Conservation (phyloP, 306 rosid species). For the Cucumis hystrix region DNA sequence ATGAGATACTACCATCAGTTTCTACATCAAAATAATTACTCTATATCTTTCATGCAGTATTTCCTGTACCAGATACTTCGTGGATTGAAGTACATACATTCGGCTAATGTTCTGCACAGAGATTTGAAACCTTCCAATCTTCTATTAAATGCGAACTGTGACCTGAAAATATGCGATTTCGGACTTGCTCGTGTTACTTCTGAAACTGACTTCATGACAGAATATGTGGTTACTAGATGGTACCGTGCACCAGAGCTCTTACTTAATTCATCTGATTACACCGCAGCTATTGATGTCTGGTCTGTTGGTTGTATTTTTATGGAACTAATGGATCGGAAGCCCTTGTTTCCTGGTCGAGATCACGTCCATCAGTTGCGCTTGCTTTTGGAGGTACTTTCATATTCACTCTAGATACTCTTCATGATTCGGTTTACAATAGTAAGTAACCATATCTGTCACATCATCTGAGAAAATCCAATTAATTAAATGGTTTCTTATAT, state of each 20-base stretch:
- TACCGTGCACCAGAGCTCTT: constrained; percentile 95
- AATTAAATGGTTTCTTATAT: not conserved
- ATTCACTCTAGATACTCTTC: not conserved
- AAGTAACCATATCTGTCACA: not conserved
- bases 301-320: constrained; percentile 94
- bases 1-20: not conserved
- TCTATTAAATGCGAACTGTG: constrained; percentile 87
- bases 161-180: constrained; percentile 90
- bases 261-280: constrained; percentile 87
- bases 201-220: constrained; percentile 95
- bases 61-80: constrained; percentile 93
- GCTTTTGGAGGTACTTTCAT: constrained; percentile 72
- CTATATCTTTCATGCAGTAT: constrained; percentile 38
- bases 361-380: constrained; percentile 89
- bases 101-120: constrained; percentile 92
- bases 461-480: not conserved
- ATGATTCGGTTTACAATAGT: not conserved
- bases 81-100: constrained; percentile 93
- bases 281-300: constrained; percentile 98
- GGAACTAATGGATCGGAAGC: constrained; percentile 95
- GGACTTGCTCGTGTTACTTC: constrained; percentile 97
- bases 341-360: constrained; percentile 94
- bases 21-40: not conserved
- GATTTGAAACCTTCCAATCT: constrained; percentile 96
- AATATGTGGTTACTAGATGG: constrained; percentile 93